Evolutionary conservation across 352 stramenopile species (phyloP).

Genomic region (Phytopythium chamaehyphon): DNA sequence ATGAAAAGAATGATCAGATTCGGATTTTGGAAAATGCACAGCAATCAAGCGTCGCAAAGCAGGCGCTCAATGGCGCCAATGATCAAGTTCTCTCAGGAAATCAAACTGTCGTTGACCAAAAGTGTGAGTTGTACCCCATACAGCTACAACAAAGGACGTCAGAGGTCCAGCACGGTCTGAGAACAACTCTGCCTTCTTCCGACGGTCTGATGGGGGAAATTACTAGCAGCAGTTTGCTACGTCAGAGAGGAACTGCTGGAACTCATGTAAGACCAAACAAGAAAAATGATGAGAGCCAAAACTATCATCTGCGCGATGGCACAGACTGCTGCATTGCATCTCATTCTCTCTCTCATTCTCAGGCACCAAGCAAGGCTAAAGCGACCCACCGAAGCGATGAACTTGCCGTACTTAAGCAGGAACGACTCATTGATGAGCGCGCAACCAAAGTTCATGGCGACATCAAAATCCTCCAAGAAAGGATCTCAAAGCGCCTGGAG

Average conservation of each 20-base stretch:
- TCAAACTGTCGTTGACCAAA: too few relatives aligned
- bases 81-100: too few relatives aligned
- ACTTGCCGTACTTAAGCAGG: constrained; percentile 9
- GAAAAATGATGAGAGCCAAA: too few relatives aligned
- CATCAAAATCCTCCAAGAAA: constrained; percentile 60
- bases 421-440: constrained; percentile 47
- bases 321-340: too few relatives aligned
- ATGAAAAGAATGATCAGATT: constrained; percentile 74
- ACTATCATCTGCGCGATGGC: too few relatives aligned
- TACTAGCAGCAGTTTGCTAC: background rate
- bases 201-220: constrained; percentile 1
- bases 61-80: too few relatives aligned
- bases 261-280: too few relatives aligned
- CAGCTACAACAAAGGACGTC: background rate
- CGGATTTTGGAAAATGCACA: background rate
- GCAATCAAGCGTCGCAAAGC: too few relatives aligned
- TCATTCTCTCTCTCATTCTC: background rate
- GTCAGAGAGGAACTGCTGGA: too few relatives aligned
- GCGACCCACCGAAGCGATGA: background rate
- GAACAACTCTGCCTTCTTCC: background rate
- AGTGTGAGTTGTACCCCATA: background rate
- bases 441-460: constrained; percentile 71
- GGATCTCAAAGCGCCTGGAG: constrained; percentile 56
- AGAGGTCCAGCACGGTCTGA: too few relatives aligned
- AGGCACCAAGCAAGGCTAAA: background rate